A percentile compares a stretch with the other conserved stretches of the same genome.
phyloP scores from a whole-genome alignment of 768 basidiomycete species.

The Ramaria sp. region DNA sequence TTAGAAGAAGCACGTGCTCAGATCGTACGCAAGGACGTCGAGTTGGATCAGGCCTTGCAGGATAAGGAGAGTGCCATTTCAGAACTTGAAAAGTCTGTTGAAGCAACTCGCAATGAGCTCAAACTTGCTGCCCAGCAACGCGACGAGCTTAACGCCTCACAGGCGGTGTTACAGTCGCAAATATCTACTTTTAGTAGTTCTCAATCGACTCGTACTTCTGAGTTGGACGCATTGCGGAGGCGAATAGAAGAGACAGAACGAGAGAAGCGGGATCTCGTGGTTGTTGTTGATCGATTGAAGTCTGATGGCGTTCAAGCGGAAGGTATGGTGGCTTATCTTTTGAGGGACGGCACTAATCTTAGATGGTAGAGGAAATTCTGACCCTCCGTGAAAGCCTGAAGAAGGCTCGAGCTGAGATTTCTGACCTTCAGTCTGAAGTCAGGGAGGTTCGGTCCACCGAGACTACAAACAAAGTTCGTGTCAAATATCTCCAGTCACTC shows the following conservation, averaged over 20 bases:
- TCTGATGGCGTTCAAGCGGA: slow-evolving; percentile 65
- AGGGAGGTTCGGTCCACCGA: slow-evolving; percentile 67
- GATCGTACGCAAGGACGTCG: slow-evolving; percentile 61
- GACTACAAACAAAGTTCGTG: slow-evolving; percentile 59
- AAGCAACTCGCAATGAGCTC: slow-evolving; percentile 45
- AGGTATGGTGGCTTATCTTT: slow-evolving; percentile 35
- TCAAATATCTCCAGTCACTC: not conserved
- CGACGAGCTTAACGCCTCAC: slow-evolving; percentile 46
- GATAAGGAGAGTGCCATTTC: slow-evolving; percentile 56
- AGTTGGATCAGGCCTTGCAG: slow-evolving; percentile 75
- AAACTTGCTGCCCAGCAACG: slow-evolving; percentile 46
- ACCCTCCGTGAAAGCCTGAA: slow-evolving; percentile 58
- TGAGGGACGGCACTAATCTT: slow-evolving; percentile 8
- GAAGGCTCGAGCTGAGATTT: slow-evolving; percentile 65
- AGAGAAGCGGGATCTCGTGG: slow-evolving; percentile 84
- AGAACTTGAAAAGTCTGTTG: slow-evolving; percentile 44
- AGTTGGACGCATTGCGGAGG: slow-evolving; percentile 44
- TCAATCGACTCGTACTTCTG: slow-evolving; percentile 50
- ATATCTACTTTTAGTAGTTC: slow-evolving; percentile 45
- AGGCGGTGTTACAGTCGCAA: slow-evolving; percentile 40
- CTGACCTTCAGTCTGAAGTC: slow-evolving; percentile 52
- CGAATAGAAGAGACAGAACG: slow-evolving; percentile 68
- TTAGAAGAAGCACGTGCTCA: slow-evolving; percentile 64
- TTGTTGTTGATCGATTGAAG: slow-evolving; percentile 73
- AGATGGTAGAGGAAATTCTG: slow-evolving; percentile 55